Evolutionary conservation across 495 filamentous ascomycete genomes (phyloP), one percentile per base, ranked within the genome.

Genomic region (Aspergillus baeticus): DNA sequence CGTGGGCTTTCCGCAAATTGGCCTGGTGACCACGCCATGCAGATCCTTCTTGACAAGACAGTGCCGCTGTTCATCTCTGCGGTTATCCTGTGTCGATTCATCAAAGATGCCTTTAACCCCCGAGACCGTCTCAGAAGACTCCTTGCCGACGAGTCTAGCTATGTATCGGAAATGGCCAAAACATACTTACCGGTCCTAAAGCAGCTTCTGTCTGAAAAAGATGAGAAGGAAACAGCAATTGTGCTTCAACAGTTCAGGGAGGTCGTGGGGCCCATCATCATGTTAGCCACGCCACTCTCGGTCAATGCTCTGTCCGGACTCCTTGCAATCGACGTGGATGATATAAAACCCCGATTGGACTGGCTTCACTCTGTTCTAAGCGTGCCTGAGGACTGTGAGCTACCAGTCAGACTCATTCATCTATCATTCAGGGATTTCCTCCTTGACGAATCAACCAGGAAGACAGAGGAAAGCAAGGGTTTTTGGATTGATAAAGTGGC

Each of bases 11-110:
- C 48, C 5, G 3, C 29, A 7, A 45, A 60, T 23, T 82, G 77
- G 79, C 79, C 77, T 3, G 62, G 66, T 10, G 18, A 64, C 17
- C 17, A 54, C 0, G 36, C 10, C 10, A 58, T 62, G 3, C 29
- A 57, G 21, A 34, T 49, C 1, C 35, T 70, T 11, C 52, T 65
- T 7, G 34, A 13, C 18, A 59, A 61, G 22, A 35, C 61, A 3
- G 42, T 66, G 36, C 66, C 64, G 14, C 42, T 73, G 13, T 73
- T 73, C 41, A 71, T 73, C 51, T 65, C 52, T 34, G 64, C 67
- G 10, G 63, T 63, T 5, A 73, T 66, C 17, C 18, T 67, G 14
- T 71, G 56, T 51, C 63, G 67, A 3, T 57, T 62, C 31, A 34
- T 71, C 15, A 47, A 52, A 11, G 41, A 69, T 47, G 7, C n/a